Percentiles rank a stretch among this genome's conserved stretches.
Conservation (phyloP, 1,284 basidiomycete genomes). For the Rhodotorula mucilaginosa region DNA sequence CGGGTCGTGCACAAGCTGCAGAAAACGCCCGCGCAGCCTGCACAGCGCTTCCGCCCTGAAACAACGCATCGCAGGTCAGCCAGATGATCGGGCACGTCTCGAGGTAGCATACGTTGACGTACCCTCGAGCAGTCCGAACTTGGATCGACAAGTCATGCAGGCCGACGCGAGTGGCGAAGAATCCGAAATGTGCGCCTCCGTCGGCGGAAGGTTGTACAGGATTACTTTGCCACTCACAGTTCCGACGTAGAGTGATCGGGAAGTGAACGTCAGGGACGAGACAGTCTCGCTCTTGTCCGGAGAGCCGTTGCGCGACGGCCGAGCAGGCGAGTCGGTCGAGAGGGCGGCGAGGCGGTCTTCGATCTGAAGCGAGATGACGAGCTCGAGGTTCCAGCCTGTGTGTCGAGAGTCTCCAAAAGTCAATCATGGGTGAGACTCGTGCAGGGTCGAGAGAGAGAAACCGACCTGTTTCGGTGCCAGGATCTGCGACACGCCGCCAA, state of each 20-base stretch:
- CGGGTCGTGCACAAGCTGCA: slow-evolving; percentile 13
- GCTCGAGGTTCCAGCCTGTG: slow-evolving; percentile 11
- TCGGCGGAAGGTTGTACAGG: slow-evolving; percentile 14
- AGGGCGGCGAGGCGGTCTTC: slow-evolving; percentile 11
- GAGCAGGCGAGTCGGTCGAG: neutral
- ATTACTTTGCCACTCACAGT: neutral
- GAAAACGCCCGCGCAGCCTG: slow-evolving; percentile 16
- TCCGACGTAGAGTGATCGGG: slow-evolving; percentile 17
- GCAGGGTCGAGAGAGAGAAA: no score
- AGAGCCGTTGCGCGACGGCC: neutral
- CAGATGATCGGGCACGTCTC: no score
- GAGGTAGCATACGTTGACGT: neutral
- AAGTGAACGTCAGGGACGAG: slow-evolving; percentile 15
- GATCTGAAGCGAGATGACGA: slow-evolving; percentile 8
- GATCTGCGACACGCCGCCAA: neutral
- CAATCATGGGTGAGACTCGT: no score
- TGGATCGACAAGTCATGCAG: slow-evolving; percentile 16
- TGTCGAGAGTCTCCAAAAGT: neutral
- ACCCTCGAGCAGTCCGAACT: slow-evolving; percentile 19
- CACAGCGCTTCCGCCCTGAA: slow-evolving; percentile 11
- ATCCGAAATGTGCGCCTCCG: slow-evolving; percentile 17
- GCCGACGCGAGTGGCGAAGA: neutral
- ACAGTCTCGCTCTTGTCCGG: neutral
- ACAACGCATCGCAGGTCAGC: no score
- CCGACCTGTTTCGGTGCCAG: neutral